These are phyloP conservation scores for Taxawa tesnikishii DNA, from an alignment of 2,329 filamentous ascomycete species.

Conservation along the genomic window DNA sequence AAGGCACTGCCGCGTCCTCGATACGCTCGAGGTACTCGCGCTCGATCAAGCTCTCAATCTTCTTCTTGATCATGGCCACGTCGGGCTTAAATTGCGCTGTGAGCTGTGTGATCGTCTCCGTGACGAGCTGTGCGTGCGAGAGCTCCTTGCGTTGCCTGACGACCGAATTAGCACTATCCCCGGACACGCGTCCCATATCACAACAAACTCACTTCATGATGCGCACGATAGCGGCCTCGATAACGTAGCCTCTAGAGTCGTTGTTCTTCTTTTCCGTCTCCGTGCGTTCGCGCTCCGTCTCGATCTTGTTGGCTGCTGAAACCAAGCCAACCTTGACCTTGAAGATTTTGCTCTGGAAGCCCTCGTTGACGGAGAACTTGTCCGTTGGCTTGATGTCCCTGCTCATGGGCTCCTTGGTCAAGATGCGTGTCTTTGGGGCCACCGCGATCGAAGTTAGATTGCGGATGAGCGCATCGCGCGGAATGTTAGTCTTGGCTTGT, in stretches of 20 bases:
- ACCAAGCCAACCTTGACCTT: conserved; percentile 86
- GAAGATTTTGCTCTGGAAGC: conserved; percentile 70
- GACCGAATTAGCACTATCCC: conserved; percentile 18
- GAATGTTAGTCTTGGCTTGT: conserved; percentile 68
- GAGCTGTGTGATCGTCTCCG: conserved; percentile 60
- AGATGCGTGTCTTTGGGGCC: conserved; percentile 67
- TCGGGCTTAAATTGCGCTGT: conserved; percentile 62
- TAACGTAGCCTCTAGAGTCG: conserved; percentile 55
- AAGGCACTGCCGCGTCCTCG: conserved; percentile 49
- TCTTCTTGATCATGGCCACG: conserved; percentile 64
- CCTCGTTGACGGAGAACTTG: conserved; percentile 68
- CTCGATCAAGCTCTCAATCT: conserved; percentile 65
- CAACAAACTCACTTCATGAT: conserved; percentile 65
- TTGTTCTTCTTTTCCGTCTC: conserved; percentile 67
- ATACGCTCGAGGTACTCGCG: conserved; percentile 68
- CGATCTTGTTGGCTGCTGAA: conserved; percentile 68
- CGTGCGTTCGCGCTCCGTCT: conserved; percentile 54
- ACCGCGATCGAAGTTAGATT: conserved; percentile 74
- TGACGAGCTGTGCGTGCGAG: conserved; percentile 55
- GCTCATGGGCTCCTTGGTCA: conserved; percentile 67
- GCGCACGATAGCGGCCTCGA: conserved; percentile 66
- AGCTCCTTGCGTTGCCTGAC: conserved; percentile 61
- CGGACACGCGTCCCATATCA: conserved; percentile 3
- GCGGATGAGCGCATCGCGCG: conserved; percentile 58
- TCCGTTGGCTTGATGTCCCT: conserved; percentile 69